Conservation (phyloP, 805 yeast species). For the Starmerella stigmatis region DNA sequence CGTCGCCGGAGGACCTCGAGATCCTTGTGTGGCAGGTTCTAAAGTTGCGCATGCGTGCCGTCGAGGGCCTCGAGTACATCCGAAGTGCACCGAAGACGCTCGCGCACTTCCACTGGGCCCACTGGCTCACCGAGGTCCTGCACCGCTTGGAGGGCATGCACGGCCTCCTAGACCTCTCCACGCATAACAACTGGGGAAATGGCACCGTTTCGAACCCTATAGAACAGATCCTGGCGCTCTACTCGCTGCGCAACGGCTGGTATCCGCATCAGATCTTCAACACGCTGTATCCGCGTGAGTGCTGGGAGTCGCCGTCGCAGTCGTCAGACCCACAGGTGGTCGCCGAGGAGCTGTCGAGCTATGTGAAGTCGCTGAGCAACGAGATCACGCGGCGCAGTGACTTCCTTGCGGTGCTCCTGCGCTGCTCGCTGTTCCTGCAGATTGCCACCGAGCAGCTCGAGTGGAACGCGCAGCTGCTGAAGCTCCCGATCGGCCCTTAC, state of each 20-base stretch:
- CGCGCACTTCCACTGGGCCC: conserved; percentile 22
- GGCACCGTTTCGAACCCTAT: conserved; percentile 17
- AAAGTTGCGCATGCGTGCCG: conserved; percentile 14
- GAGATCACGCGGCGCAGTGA: conserved; percentile 11
- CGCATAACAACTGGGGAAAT: conserved; percentile 20
- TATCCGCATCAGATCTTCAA: conserved; percentile 10
- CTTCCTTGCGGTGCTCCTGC: conserved; percentile 17
- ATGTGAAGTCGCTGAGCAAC: conserved; percentile 10
- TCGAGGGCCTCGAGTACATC: conserved; percentile 10
- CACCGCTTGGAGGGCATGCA: conserved; percentile 21
- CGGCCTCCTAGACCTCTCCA: conserved; percentile 17
- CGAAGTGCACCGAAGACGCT: conserved; percentile 13
- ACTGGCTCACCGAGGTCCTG: conserved; percentile 17
- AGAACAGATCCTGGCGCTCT: conserved; percentile 17
- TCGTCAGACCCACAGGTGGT: not conserved
- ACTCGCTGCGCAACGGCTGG: conserved; percentile 16
- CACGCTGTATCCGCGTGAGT: not conserved
- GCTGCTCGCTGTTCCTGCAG: conserved; percentile 16
- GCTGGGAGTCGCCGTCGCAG: not conserved
- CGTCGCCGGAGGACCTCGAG: conserved; percentile 16
- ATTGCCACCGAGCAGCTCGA: conserved; percentile 14
- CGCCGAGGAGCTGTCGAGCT: conserved; percentile 2
- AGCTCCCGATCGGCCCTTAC: conserved; percentile 17
- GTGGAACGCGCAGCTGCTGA: conserved; percentile 14
- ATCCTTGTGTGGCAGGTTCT: conserved; percentile 13